Conservation (phyloP, 2,329 filamentous ascomycete species). For the Xylaria hypoxylon region DNA sequence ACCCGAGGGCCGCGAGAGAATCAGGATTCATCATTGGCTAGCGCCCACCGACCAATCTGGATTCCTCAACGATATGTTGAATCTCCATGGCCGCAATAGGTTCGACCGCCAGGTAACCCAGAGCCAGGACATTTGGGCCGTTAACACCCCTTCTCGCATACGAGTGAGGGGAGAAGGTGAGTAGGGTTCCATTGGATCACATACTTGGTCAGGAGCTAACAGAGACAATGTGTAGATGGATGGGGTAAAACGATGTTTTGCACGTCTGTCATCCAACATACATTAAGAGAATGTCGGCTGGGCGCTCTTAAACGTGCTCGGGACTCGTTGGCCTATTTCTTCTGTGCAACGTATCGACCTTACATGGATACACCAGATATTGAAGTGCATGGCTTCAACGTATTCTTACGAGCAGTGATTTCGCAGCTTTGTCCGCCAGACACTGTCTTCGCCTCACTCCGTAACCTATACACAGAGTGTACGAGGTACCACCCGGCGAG, state of each 20-base stretch:
- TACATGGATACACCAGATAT: neutral
- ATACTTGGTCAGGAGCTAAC: neutral
- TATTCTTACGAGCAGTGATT: constrained; percentile 36
- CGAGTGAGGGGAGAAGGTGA: constrained; percentile 25
- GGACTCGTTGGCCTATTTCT: constrained; percentile 41
- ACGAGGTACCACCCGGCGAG: constrained; percentile 32
- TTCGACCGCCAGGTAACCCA: constrained; percentile 30
- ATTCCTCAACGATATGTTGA: constrained; percentile 31
- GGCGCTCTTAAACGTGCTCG: constrained; percentile 11
- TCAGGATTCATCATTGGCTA: constrained; percentile 33
- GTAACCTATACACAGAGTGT: constrained; percentile 25
- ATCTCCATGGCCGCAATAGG: constrained; percentile 24
- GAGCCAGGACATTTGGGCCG: constrained; percentile 27
- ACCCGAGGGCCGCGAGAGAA: constrained; percentile 20
- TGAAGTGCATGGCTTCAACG: constrained; percentile 14
- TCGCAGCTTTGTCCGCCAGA: constrained; percentile 36
- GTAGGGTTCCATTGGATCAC: neutral
- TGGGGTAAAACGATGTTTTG: constrained; percentile 41
- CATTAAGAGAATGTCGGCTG: constrained; percentile 17
- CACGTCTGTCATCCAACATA: constrained; percentile 34
- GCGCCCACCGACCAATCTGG: constrained; percentile 30
- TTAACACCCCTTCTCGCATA: constrained; percentile 17
- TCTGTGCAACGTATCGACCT: constrained; percentile 29
- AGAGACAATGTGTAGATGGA: constrained; percentile 14
- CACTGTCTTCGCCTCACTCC: constrained; percentile 22